Evolutionary conservation across 202 grass and related monocot genomes (phyloP), one percentile per base, ranked within the genome.

Genomic region (Dendrocalamus latiflorus): DNA sequence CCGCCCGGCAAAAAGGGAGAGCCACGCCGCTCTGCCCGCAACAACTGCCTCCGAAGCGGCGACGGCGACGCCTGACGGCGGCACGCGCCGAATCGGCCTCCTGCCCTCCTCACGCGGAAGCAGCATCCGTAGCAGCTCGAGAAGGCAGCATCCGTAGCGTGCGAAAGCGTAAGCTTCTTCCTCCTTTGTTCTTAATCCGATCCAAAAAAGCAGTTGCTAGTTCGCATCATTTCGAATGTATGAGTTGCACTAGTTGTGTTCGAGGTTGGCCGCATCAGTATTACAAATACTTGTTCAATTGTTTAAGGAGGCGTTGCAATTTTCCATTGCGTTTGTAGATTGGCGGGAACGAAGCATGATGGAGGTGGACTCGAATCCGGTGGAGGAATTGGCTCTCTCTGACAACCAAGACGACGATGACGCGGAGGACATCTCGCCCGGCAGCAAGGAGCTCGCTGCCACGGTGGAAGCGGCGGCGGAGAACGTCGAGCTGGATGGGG

Each of bases 401-500:
- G 77, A 37, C 64, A 85, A 55, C 37, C 77, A 69, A 45, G 84
- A 73, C 0, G 76, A 79, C 64, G 87, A 89, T 15, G 87, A 89
- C 1, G 84, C 50, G 7, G 81, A 66, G 45, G 86, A 83, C 21
- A 80, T 65, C 80, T 92, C 84, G 16, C 74, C 88, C 1, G 68
- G 45, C 30, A 84, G 68, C 50, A 85, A 89, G 87, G 87, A 87
- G 76, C 75, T 86, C 33, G 85, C 51, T 25, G 82, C 80, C 65
- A 58, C 84, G 69, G 89, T 84, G 17, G 87, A 86, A 65, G 87
- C 74, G 49, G 82, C 86, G 41, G 86, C 80, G 77, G 86, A 91
- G 60, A 80, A 66, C 36, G 86, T 81, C 47, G 89, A 97, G 54
- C 65, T 86, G 8, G 89, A 89, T 36, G 73, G 26, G 30, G 30